Evolutionary conservation across 148 eudicot genomes (phyloP).

Genomic region (Rhododendron ferrugineum): DNA sequence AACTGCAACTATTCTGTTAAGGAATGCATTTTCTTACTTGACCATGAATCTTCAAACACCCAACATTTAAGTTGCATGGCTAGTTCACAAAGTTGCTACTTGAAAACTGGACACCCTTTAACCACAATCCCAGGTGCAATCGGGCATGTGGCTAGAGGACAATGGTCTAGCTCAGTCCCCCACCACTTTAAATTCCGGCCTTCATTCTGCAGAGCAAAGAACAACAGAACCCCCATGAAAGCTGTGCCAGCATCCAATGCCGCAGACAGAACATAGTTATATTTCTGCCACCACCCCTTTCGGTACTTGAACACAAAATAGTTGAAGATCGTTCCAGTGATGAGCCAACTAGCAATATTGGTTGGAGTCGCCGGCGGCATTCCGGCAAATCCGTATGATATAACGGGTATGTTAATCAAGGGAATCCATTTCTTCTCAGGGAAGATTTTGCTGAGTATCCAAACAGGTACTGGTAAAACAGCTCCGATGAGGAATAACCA

Average conservation of each 20-base stretch:
- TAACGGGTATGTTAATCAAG: conserved; percentile 81
- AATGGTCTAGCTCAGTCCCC: conserved; percentile 83
- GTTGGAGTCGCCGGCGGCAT: conserved; percentile 99
- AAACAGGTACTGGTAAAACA: conserved; percentile 74
- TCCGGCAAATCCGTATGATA: conserved; percentile 95
- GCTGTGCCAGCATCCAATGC: conserved; percentile 98
- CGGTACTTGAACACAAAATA: conserved; percentile 77
- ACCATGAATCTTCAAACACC: not conserved
- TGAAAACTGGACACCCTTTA: conserved; percentile 64
- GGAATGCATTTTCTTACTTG: not conserved
- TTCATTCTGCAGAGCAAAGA: conserved; percentile 82
- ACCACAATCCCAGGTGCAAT: conserved; percentile 81
- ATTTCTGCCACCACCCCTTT: conserved; percentile 91
- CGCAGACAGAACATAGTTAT: conserved; percentile 88
- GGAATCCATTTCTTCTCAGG: conserved; percentile 96
- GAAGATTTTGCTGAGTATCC: conserved; percentile 81
- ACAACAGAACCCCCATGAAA: conserved; percentile 87
- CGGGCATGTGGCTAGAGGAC: conserved; percentile 87
- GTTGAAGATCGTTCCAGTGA: conserved; percentile 80
- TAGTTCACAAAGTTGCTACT: conserved; percentile 9
- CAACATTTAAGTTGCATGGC: not conserved
- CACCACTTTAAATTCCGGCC: conserved; percentile 80
- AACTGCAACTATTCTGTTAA: not conserved
- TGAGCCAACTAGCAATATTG: conserved; percentile 87
- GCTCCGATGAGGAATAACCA: conserved; percentile 96